Evolutionary conservation across 306 rosid species (phyloP), one percentile per base, ranked within the genome.

Genomic region (Vigna angularis): DNA sequence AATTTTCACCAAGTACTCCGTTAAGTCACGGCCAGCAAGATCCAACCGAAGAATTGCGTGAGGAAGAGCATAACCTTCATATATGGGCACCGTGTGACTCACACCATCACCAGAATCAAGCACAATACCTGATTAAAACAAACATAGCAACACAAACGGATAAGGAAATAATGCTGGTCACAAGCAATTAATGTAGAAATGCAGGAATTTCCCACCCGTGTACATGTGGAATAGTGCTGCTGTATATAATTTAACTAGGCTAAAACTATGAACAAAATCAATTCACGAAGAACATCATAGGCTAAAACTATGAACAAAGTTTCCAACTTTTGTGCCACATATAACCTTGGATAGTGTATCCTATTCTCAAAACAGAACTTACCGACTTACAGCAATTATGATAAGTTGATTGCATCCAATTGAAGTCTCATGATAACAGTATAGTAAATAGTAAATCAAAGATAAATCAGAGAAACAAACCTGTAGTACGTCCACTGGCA

Each of bases 101-200:
- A 90, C 94, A 80, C 94, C 94, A 59, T 90, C 94, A 65, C 94
- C 94, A 17, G 94, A 90, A 84, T 90, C 94, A 64, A 90, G 86
- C 73, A 90, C 94, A 59, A 90, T 90, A 80, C 94, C 94, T 90
- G 53, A 17, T 66, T 57, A 82, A 52, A 56, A 22, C 45, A 64
- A 38, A 55, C 50, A 76, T 53, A 44, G 66, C 42, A 59, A 51
- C 13, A 71, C 40, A 61, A 59, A 28, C 51, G 16, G 49, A 22
- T 9, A 49, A 79, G 65, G 6, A 66, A 48, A 66, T 32, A 64
- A 51, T 10, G 69, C 66, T 4, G 4, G 51, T 11, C 28, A 47
- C 3, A 26, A 63, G 9, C 28, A 62, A 63, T 73, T 18, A 34
- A 49, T 48, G 17, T n/a, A 44, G 15, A 76, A 76, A 45, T 64